These are phyloP conservation scores for Salix suchowensis DNA, from an alignment of 345 rosid species.

Conservation along the genomic window DNA sequence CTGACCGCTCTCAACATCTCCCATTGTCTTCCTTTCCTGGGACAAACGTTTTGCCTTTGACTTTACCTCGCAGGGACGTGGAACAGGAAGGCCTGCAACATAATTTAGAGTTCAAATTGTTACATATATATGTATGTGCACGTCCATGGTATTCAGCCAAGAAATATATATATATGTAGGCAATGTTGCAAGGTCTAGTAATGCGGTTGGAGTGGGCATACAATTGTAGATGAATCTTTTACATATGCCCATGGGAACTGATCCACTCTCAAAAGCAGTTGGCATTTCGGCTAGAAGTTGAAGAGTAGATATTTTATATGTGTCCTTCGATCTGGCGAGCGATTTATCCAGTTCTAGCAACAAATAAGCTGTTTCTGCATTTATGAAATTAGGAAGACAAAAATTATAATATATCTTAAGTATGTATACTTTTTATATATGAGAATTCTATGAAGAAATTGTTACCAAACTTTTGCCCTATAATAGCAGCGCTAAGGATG, in stretches of 20 bases:
- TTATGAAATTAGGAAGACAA: too few species aligned
- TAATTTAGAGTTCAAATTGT: too few species aligned
- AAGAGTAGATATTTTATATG: slow-evolving; percentile 7
- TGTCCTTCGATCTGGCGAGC: slow-evolving; percentile 7
- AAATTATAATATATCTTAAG: neutral
- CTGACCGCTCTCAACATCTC: too few species aligned
- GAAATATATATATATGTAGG: too few species aligned
- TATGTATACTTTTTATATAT: too few species aligned
- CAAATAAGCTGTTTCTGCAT: slow-evolving; percentile 19
- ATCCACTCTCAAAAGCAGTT: neutral
- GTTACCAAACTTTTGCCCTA: slow-evolving; percentile 21
- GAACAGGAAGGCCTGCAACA: too few species aligned
- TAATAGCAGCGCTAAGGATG: slow-evolving; percentile 26
- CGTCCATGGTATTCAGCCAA: too few species aligned
- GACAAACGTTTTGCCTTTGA: too few species aligned
- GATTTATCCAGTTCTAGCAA: neutral
- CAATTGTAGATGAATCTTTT: slow-evolving; percentile 1
- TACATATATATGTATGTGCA: too few species aligned
- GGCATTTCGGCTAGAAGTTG: slow-evolving; percentile 19
- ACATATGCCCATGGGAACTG: neutral
- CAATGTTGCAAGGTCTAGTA: too few species aligned
- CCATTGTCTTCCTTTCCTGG: rapidly evolving
- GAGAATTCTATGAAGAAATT: neutral
- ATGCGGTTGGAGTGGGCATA: neutral
- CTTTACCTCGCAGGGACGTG: rapidly evolving